Percentiles rank a stretch among this genome's conserved stretches.
Conservation (phyloP, 208 protist genomes). For the Trypanosomatidae sp. region DNA sequence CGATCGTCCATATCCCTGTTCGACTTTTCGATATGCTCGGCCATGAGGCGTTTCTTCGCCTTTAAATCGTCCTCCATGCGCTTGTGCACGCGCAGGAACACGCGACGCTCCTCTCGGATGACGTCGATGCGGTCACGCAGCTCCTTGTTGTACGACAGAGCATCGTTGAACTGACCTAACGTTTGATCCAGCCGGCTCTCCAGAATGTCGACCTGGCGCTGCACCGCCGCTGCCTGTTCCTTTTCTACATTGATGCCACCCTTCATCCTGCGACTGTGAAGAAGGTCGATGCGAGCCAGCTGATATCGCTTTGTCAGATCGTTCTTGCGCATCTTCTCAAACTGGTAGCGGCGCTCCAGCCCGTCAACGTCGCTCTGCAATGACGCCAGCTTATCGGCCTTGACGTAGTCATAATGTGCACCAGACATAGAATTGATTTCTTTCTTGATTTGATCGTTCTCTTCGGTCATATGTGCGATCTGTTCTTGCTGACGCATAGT, state of each 20-base stretch:
- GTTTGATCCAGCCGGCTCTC: slow-evolving; percentile 96
- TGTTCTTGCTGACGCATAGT: slow-evolving; percentile 75
- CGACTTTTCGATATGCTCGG: slow-evolving; percentile 93
- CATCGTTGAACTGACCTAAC: slow-evolving; percentile 96
- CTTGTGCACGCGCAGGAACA: slow-evolving; percentile 97
- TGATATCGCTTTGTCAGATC: slow-evolving; percentile 87
- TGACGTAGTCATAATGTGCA: slow-evolving; percentile 81
- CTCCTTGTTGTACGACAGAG: slow-evolving; percentile 94
- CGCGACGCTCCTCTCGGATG: slow-evolving; percentile 94
- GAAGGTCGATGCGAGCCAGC: slow-evolving; percentile 81
- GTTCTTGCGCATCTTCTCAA: slow-evolving; percentile 93
- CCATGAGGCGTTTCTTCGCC: slow-evolving; percentile 94
- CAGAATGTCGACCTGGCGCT: slow-evolving; percentile 94
- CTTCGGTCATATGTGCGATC: slow-evolving; percentile 61
- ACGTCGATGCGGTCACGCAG: slow-evolving; percentile 96
- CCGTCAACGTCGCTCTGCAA: slow-evolving; percentile 87
- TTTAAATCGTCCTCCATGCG: slow-evolving; percentile 94
- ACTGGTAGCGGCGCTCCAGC: slow-evolving; percentile 88
- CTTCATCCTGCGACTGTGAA: slow-evolving; percentile 83
- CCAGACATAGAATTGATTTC: slow-evolving; percentile 76
- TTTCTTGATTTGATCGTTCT: slow-evolving; percentile 91
- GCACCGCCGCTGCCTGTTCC: slow-evolving; percentile 86
- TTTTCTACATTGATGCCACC: slow-evolving; percentile 92
- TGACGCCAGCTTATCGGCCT: slow-evolving; percentile 85
- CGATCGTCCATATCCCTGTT: slow-evolving; percentile 96